These are phyloP conservation scores for Chlamydomonas incerta DNA, from an alignment of 139 green algal genomes.

Conservation along the genomic window DNA sequence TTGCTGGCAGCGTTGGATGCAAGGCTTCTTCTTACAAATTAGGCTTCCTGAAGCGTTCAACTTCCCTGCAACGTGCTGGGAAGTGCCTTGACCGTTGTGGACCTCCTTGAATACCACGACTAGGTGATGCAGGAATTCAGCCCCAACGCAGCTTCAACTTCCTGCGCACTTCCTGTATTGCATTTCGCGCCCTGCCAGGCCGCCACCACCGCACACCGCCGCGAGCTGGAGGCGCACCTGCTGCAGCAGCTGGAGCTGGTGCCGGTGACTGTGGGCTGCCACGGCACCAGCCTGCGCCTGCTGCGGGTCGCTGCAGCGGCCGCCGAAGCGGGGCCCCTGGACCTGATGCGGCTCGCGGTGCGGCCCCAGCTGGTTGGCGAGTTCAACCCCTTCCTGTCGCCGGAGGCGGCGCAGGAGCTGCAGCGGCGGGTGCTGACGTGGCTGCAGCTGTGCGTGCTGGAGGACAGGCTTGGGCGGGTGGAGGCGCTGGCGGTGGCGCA, in stretches of 20 bases:
- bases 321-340: neutral
- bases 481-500: neutral
- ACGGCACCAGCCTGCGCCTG: conserved; percentile 20
- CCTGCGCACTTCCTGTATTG: too few species aligned
- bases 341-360: conserved; percentile 28
- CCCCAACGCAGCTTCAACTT: too few species aligned
- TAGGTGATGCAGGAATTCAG: too few species aligned
- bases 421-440: conserved; percentile 40
- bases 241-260: conserved; percentile 9
- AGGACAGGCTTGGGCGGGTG: conserved; percentile 60
- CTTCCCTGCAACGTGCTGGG: neutral
- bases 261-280: neutral
- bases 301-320: neutral
- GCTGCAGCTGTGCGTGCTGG: conserved; percentile 71
- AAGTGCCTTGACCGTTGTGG: too few species aligned
- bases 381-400: conserved; percentile 56
- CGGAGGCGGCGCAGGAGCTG: conserved; percentile 2
- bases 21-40: neutral
- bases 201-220: neutral
- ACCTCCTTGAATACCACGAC: too few species aligned
- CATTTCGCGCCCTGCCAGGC: too few species aligned
- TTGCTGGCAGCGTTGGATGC: neutral
- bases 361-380: neutral
- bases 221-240: conserved; percentile 29
- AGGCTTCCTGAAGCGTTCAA: too few species aligned